These are phyloP conservation scores for Inonotus hispidus DNA, from an alignment of 1,284 basidiomycete genomes.

Conservation along the genomic window DNA sequence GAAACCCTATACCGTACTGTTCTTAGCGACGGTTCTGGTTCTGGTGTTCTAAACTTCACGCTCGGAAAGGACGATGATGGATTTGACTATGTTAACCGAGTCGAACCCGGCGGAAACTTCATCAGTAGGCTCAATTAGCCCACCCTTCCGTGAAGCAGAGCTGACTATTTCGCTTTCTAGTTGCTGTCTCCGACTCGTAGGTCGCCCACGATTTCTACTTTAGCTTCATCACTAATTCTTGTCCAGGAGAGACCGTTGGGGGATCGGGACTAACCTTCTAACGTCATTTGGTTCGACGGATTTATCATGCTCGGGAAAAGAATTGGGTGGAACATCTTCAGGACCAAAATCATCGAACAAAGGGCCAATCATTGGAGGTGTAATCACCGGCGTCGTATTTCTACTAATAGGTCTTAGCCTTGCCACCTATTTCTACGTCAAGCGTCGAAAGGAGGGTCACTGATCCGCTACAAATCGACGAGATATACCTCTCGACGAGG, in stretches of 20 bases:
- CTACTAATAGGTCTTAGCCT: background rate
- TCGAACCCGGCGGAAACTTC: slow-evolving; percentile 6
- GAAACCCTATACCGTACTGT: slow-evolving; percentile 13
- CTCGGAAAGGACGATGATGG: slow-evolving; percentile 12
- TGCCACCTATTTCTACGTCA: slow-evolving; percentile 4
- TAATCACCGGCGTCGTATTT: slow-evolving; percentile 3
- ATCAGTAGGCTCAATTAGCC: background rate
- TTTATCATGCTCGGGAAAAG: slow-evolving; percentile 9
- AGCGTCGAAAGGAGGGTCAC: slow-evolving; percentile 1
- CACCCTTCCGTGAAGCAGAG: background rate
- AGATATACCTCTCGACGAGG: background rate
- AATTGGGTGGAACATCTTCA: slow-evolving; percentile 7
- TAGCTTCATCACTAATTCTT: background rate
- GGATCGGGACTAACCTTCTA: slow-evolving; percentile 8
- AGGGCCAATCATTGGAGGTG: slow-evolving; percentile 7
- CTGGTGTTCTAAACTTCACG: slow-evolving; percentile 7
- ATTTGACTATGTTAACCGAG: slow-evolving; percentile 10
- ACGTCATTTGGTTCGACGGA: slow-evolving; percentile 12
- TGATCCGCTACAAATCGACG: slow-evolving; percentile 6
- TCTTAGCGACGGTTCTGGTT: background rate
- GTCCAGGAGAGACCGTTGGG: slow-evolving; percentile 12
- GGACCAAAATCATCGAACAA: slow-evolving; percentile 2
- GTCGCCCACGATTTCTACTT: background rate
- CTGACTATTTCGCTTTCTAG: background rate
- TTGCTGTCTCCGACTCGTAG: slow-evolving; percentile 12